These are phyloP conservation scores for Paracorniculantispora psalliotae DNA, from an alignment of 2,329 filamentous ascomycete species.

Conservation along the genomic window DNA sequence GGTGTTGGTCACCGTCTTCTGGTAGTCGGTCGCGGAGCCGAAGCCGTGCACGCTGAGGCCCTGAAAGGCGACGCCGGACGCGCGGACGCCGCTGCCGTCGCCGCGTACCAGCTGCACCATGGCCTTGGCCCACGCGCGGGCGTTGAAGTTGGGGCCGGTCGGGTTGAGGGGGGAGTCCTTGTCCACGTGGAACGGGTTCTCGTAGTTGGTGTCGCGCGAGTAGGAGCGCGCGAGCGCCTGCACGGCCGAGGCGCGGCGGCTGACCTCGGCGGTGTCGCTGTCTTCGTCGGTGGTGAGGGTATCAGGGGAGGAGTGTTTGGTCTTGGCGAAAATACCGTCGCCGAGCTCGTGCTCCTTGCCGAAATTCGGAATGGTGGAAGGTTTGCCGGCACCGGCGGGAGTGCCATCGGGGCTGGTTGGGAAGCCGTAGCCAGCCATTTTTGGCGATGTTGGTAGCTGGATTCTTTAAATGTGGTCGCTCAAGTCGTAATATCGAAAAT, in stretches of 20 bases:
- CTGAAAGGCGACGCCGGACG: conserved; percentile 57
- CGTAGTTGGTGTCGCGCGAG: conserved; percentile 33
- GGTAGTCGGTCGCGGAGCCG: conserved; percentile 62
- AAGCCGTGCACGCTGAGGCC: conserved; percentile 62
- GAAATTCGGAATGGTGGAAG: too few relatives aligned
- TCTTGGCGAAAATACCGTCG: too few relatives aligned
- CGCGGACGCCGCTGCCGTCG: conserved; percentile 48
- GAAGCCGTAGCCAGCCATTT: too few relatives aligned
- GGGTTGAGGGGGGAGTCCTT: conserved; percentile 46
- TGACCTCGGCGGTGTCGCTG: conserved; percentile 37
- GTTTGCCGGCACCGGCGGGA: too few relatives aligned
- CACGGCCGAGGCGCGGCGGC: conserved; percentile 42
- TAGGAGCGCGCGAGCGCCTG: conserved; percentile 48
- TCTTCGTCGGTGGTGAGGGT: conserved; percentile 24
- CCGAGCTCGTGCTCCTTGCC: too few relatives aligned
- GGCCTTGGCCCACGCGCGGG: conserved; percentile 51
- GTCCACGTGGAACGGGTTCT: conserved; percentile 44
- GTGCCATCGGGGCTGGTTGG: too few relatives aligned
- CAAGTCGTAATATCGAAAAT: too few relatives aligned
- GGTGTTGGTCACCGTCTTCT: conserved; percentile 58
- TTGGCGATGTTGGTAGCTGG: too few relatives aligned
- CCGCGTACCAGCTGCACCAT: conserved; percentile 44
- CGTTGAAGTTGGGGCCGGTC: conserved; percentile 41
- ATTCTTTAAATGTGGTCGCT: too few relatives aligned
- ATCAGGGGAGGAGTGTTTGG: conserved; percentile 15